These are phyloP conservation scores for Neonectria coccinea DNA, from an alignment of 2,329 filamentous ascomycete species.

Conservation along the genomic window DNA sequence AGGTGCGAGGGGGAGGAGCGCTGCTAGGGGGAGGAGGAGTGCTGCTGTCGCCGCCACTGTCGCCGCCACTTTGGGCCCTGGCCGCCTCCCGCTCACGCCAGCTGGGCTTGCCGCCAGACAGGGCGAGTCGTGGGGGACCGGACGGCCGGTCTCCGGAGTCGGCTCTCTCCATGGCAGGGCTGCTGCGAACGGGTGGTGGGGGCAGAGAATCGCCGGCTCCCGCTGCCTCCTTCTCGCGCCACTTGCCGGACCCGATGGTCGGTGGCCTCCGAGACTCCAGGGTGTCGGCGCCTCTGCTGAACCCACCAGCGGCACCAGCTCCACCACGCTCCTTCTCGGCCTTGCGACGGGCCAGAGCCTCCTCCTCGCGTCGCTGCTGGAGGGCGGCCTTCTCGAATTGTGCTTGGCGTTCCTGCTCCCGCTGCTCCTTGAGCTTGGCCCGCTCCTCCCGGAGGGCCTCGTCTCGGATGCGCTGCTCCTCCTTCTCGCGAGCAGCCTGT, in stretches of 20 bases:
- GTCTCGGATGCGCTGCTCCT: constrained; percentile 83
- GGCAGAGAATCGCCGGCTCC: constrained; percentile 46
- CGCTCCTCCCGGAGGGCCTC: constrained; percentile 82
- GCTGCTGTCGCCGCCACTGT: constrained; percentile 49
- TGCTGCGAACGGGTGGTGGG: constrained; percentile 41
- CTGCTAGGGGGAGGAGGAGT: constrained; percentile 47
- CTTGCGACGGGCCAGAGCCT: constrained; percentile 81
- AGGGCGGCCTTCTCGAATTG: constrained; percentile 71
- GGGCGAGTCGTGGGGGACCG: constrained; percentile 70
- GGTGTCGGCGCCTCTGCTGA: constrained; percentile 46
- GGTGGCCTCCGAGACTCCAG: constrained; percentile 50
- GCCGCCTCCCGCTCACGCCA: constrained; percentile 81
- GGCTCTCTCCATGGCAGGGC: constrained; percentile 55
- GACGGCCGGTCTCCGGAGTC: constrained; percentile 60
- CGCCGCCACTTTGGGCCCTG: constrained; percentile 50
- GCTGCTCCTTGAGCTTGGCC: constrained; percentile 73
- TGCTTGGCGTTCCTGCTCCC: constrained; percentile 77
- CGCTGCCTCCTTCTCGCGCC: constrained; percentile 56
- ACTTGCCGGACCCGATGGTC: constrained; percentile 54
- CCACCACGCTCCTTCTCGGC: constrained; percentile 70
- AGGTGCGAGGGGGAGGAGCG: constrained; percentile 53
- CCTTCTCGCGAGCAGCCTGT: constrained; percentile 81
- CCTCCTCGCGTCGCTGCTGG: constrained; percentile 87
- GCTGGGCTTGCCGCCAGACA: constrained; percentile 70
- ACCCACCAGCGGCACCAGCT: constrained; percentile 15